These are phyloP conservation scores for Daldinia caldariorum DNA, from an alignment of 495 filamentous ascomycete genomes.

Conservation along the genomic window DNA sequence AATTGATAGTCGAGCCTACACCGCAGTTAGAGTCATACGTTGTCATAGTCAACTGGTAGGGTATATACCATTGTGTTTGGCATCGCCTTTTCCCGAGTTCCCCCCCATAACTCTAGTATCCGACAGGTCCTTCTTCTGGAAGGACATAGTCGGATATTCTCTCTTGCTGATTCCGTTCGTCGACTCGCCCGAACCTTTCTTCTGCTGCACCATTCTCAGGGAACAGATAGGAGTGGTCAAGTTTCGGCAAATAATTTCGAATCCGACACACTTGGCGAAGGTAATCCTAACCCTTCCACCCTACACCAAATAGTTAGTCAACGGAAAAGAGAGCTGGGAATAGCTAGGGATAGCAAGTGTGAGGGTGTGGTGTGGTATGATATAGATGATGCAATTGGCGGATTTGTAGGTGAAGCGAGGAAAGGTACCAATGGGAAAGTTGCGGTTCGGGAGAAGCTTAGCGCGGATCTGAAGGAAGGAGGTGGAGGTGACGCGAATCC, in stretches of 20 bases:
- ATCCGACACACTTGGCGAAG: slow-evolving; percentile 75
- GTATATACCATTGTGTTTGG: slow-evolving; percentile 79
- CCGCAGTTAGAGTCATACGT: slow-evolving; percentile 17
- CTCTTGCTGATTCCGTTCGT: slow-evolving; percentile 56
- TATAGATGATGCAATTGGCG: slow-evolving; percentile 37
- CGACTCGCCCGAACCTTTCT: slow-evolving; percentile 57
- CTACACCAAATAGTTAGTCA: slow-evolving; percentile 56
- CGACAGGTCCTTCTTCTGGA: slow-evolving; percentile 79
- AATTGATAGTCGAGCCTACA: slow-evolving; percentile 52
- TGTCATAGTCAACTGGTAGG: not conserved
- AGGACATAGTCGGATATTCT: slow-evolving; percentile 72
- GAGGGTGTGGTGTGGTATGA: slow-evolving; percentile 7
- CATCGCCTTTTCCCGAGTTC: slow-evolving; percentile 52
- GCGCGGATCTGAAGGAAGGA: slow-evolving; percentile 42
- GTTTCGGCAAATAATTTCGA: slow-evolving; percentile 74
- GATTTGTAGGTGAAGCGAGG: slow-evolving; percentile 23
- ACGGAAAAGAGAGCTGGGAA: slow-evolving; percentile 3
- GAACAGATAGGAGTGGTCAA: slow-evolving; percentile 70
- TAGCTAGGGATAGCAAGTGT: slow-evolving; percentile 12
- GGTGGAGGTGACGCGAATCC: slow-evolving; percentile 45
- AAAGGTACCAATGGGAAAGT: slow-evolving; percentile 34
- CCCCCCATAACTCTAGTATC: slow-evolving; percentile 70
- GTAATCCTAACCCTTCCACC: slow-evolving; percentile 73
- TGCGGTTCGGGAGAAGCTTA: slow-evolving; percentile 40
- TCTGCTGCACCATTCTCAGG: slow-evolving; percentile 85